Evolutionary conservation across 163 green algal species (phyloP), one percentile per base, ranked within the genome.

Genomic region (Coccomyxa subellipsoidea): DNA sequence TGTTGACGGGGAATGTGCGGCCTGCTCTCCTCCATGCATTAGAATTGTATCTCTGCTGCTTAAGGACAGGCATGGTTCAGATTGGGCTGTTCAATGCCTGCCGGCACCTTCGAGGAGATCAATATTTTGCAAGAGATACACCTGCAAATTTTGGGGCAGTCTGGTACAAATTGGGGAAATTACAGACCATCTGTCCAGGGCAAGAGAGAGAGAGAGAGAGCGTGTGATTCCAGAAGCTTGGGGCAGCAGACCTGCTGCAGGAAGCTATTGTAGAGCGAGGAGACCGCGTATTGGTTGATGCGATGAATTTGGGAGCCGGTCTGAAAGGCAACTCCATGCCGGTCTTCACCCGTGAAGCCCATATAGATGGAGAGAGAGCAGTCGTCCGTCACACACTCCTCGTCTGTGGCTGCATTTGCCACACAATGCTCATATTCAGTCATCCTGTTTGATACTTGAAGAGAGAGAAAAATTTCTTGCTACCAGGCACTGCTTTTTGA

Each of bases 201-300:
- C n/a, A n/a, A n/a, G n/a, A n/a, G n/a, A n/a, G n/a, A n/a, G n/a
- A n/a, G n/a, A n/a, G n/a, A n/a, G n/a, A n/a, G n/a, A n/a, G n/a
- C n/a, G n/a, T n/a, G n/a, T n/a, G n/a, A n/a, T n/a, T n/a, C n/a
- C n/a, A n/a, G n/a, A n/a, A n/a, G n/a, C n/a, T n/a, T n/a, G n/a
- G n/a, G n/a, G n/a, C n/a, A n/a, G n/a, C n/a, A n/a, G n/a, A 85
- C 81, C 71, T 78, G 54, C 69, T 66, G n/a, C n/a, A 78, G 54
- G 38, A 66, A 53, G 38, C 77, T 85, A n/a, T 86, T 54, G 72
- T 86, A 86, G 7, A 83, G 31, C 23, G 78, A 73, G 12, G 53
- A 38, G 7, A 86, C 71, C 31, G 82, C 80, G 38, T 79, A 86
- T 37, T 82, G 82, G 25, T 86, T 86, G 54, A 86, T 78, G 25